These are phyloP conservation scores for Irpex rosettiformis DNA, from an alignment of 1,284 basidiomycete species.

Conservation along the genomic window DNA sequence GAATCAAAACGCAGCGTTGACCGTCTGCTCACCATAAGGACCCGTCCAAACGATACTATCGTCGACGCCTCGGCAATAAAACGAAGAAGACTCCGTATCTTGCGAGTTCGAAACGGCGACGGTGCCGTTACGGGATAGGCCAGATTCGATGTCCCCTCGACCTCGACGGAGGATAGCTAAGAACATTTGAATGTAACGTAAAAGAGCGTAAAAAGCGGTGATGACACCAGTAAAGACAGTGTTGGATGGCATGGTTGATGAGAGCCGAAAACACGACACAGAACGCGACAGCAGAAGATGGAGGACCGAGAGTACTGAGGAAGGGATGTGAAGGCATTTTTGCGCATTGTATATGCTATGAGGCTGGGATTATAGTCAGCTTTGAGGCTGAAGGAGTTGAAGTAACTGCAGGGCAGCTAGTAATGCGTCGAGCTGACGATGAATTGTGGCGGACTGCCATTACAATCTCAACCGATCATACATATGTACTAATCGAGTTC, in stretches of 20 bases:
- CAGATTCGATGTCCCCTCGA: background rate
- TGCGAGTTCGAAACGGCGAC: background rate
- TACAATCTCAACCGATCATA: too few species aligned
- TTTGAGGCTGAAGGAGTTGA: too few species aligned
- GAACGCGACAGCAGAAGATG: background rate
- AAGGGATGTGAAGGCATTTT: too few species aligned
- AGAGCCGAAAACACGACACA: background rate
- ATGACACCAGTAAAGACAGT: constrained; percentile 1
- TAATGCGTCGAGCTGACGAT: too few species aligned
- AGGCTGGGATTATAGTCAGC: too few species aligned
- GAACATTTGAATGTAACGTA: background rate
- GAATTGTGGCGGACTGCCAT: too few species aligned
- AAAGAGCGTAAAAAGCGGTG: constrained; percentile 1
- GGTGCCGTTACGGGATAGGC: background rate
- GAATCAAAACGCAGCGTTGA: too few species aligned
- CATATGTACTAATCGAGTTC: too few species aligned
- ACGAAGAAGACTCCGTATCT: background rate
- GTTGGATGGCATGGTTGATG: background rate
- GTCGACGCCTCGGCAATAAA: background rate
- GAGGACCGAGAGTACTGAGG: background rate
- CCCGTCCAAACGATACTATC: background rate
- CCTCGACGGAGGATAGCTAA: background rate
- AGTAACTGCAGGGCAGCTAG: too few species aligned
- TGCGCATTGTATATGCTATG: too few species aligned
- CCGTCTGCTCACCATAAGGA: background rate